Conservation (phyloP, 306 rosid species). For the Castanea crenata region DNA sequence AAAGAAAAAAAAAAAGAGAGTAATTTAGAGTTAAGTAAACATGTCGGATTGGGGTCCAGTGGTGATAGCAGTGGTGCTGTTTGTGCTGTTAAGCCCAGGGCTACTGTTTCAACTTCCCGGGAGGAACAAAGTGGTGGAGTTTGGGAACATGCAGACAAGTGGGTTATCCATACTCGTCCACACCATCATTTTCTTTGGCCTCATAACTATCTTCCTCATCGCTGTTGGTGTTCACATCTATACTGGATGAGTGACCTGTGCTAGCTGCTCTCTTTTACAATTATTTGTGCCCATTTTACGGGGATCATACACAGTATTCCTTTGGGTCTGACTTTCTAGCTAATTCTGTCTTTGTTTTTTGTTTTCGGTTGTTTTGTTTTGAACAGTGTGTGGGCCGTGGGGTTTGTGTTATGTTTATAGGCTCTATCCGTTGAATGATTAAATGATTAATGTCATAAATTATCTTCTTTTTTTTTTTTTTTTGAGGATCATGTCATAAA, state of each 20-base stretch:
- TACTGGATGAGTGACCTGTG: slow-evolving; percentile 30
- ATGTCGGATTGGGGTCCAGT: slow-evolving; percentile 85
- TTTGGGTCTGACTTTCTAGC: background rate
- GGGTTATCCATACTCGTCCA: slow-evolving; percentile 53
- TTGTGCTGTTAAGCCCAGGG: slow-evolving; percentile 63
- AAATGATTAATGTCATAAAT: background rate
- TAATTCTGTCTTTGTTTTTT: background rate
- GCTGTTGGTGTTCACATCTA: slow-evolving; percentile 62
- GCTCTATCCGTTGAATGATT: background rate
- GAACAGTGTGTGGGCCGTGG: background rate
- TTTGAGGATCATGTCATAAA: background rate
- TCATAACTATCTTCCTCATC: slow-evolving; percentile 60
- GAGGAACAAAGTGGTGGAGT: slow-evolving; percentile 43
- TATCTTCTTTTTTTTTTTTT: background rate
- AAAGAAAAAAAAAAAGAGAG: background rate
- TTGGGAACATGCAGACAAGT: slow-evolving; percentile 62
- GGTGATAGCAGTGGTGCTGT: slow-evolving; percentile 71
- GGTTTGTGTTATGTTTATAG: background rate
- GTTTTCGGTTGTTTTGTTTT: background rate
- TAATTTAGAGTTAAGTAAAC: background rate
- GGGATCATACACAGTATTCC: too few species aligned
- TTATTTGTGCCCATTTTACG: background rate
- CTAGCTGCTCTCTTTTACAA: background rate
- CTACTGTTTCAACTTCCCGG: slow-evolving; percentile 63
- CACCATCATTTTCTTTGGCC: slow-evolving; percentile 65